Conservation (phyloP, 345 rosid species). For the Euphorbia pulcherrima region DNA sequence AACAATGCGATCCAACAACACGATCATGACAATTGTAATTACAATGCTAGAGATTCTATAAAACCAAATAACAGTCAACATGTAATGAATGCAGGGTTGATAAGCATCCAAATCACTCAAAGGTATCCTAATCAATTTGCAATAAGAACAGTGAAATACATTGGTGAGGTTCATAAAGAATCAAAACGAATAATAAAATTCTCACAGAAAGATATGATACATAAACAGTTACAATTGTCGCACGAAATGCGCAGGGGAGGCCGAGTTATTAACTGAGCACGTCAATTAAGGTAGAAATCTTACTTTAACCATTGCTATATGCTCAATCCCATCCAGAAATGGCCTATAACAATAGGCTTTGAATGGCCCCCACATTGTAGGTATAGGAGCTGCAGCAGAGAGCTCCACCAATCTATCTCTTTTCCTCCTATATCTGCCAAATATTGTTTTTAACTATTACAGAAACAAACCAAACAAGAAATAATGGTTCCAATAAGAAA, state of each 20-base stretch:
- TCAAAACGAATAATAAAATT: too few species aligned
- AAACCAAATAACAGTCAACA: too few species aligned
- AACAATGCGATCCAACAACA: too few species aligned
- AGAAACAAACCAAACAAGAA: background rate
- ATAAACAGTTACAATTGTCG: background rate
- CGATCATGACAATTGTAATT: too few species aligned
- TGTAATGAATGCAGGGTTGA: too few species aligned
- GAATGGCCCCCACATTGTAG: constrained; percentile 41
- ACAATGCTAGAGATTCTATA: too few species aligned
- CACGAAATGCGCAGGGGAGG: background rate
- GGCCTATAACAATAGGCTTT: constrained; percentile 30
- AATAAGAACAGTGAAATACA: too few species aligned
- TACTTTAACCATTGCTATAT: constrained; percentile 36
- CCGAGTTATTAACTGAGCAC: background rate
- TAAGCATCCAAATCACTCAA: too few species aligned
- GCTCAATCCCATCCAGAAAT: constrained; percentile 30
- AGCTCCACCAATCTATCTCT: constrained; percentile 32
- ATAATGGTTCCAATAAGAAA: too few species aligned
- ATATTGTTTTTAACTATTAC: background rate
- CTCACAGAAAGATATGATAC: too few species aligned
- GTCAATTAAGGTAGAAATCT: constrained; percentile 6
- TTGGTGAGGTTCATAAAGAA: too few species aligned
- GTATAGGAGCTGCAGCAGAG: constrained; percentile 29
- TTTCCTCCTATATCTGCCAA: constrained; percentile 27
- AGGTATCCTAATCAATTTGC: too few species aligned